phyloP scores from a whole-genome alignment of 345 rosid genomes.

The Diplotaxis tenuifolia region DNA sequence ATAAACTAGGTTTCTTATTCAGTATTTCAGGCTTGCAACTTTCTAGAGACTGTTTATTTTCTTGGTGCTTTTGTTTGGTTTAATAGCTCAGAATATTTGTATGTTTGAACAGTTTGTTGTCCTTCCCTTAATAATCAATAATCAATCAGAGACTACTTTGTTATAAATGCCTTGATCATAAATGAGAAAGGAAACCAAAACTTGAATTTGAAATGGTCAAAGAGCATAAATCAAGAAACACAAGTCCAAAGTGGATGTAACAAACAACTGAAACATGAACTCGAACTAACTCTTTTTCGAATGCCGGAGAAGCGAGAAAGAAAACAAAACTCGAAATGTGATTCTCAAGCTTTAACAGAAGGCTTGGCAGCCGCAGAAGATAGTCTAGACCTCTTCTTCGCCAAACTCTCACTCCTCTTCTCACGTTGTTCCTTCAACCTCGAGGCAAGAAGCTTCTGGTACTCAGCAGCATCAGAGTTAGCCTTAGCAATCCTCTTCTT shows the following conservation, averaged over 20 bases:
- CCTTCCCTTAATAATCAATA: too few species aligned
- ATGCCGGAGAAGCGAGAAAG: background rate
- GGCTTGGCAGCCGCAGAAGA: constrained; percentile 85
- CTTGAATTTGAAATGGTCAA: background rate
- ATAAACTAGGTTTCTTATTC: too few species aligned
- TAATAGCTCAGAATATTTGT: too few species aligned
- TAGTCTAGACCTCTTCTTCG: constrained; percentile 80
- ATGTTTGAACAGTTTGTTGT: too few species aligned
- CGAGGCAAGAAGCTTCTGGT: constrained; percentile 84
- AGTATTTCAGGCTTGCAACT: too few species aligned
- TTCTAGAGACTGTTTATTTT: background rate
- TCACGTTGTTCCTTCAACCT: constrained; percentile 81
- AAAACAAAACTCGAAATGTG: constrained; percentile 7
- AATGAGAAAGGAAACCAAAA: background rate
- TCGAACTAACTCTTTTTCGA: background rate
- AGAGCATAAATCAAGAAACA: background rate
- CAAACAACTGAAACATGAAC: background rate
- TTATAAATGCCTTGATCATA: background rate
- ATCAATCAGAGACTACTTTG: too few species aligned
- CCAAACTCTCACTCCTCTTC: constrained; percentile 81
- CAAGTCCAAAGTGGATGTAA: background rate
- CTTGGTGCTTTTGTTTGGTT: background rate
- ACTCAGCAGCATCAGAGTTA: constrained; percentile 78
- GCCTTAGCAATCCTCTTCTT: constrained; percentile 86
- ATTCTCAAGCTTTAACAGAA: constrained; percentile 48